A percentile compares a stretch with the other conserved stretches of the same genome.
phyloP scores from a whole-genome alignment of 2,329 filamentous ascomycete genomes.

The Trichoderma aggressivum region DNA sequence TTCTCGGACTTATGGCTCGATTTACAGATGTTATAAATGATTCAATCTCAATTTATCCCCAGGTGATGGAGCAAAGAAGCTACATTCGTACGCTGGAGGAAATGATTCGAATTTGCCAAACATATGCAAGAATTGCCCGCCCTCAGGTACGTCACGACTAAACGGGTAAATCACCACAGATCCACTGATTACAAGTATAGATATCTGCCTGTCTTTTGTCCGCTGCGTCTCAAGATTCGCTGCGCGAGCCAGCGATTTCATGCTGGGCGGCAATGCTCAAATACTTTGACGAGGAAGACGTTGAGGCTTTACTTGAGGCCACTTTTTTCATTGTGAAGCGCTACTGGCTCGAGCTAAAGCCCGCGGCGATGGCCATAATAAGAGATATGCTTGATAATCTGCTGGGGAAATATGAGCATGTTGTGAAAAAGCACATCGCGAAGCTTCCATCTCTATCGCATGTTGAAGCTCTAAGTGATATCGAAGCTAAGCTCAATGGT shows the following conservation, averaged over 20 bases:
- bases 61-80: constrained; percentile 66
- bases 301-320: constrained; percentile 77
- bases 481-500: constrained; percentile 62
- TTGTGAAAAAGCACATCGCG: constrained; percentile 65
- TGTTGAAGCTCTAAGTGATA: constrained; percentile 65
- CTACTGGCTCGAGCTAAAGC: constrained; percentile 70
- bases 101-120: constrained; percentile 74
- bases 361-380: constrained; percentile 56
- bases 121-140: constrained; percentile 71
- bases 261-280: constrained; percentile 80
- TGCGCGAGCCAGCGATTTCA: constrained; percentile 76
- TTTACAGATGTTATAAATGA: constrained; percentile 79
- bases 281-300: constrained; percentile 72
- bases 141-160: constrained; percentile 64
- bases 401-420: constrained; percentile 56
- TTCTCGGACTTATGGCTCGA: constrained; percentile 80
- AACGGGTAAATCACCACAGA: neutral
- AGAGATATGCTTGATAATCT: constrained; percentile 62
- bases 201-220: constrained; percentile 91
- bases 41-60: constrained; percentile 49
- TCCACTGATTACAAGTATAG: constrained; percentile 38
- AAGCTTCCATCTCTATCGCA: constrained; percentile 74
- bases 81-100: constrained; percentile 83
- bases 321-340: constrained; percentile 83
- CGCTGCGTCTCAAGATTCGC: constrained; percentile 67